Conservation (phyloP, 1,284 basidiomycete species). For the Meripilus lineatus region DNA sequence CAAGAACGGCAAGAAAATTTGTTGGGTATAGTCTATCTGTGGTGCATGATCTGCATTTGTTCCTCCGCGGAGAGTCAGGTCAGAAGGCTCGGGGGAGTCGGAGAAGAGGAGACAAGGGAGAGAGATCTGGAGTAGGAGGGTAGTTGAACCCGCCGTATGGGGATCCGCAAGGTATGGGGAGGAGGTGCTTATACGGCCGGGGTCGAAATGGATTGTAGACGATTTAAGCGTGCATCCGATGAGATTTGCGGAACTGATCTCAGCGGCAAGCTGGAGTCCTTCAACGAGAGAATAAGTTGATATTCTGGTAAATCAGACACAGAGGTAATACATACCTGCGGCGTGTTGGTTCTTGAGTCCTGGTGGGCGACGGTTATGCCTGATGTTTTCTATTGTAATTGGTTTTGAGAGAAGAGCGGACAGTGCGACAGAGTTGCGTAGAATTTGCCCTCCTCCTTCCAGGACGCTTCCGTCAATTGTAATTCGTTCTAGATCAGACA, state of each 20-base stretch:
- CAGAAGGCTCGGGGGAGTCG: slow-evolving; percentile 17
- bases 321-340: slow-evolving; percentile 39
- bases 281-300: background rate
- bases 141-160: slow-evolving; percentile 64
- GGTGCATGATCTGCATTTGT: slow-evolving; percentile 67
- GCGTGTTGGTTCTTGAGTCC: slow-evolving; percentile 68
- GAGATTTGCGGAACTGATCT: slow-evolving; percentile 49
- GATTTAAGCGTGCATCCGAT: slow-evolving; percentile 50
- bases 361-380: slow-evolving; percentile 47
- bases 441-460: slow-evolving; percentile 67
- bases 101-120: slow-evolving; percentile 63
- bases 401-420: slow-evolving; percentile 55
- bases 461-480: slow-evolving; percentile 42
- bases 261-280: slow-evolving; percentile 60
- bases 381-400: slow-evolving; percentile 55
- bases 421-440: slow-evolving; percentile 60
- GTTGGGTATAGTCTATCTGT: slow-evolving; percentile 63
- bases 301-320: background rate
- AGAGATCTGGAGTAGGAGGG: slow-evolving; percentile 65
- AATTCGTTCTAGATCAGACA: too few relatives aligned
- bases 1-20: slow-evolving; percentile 64
- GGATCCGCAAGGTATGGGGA: slow-evolving; percentile 52
- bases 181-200: slow-evolving; percentile 40
- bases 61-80: slow-evolving; percentile 55
- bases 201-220: slow-evolving; percentile 44